These are phyloP conservation scores for Ilyonectria mors-panacis DNA, from an alignment of 2,329 filamentous ascomycete genomes.

Conservation along the genomic window DNA sequence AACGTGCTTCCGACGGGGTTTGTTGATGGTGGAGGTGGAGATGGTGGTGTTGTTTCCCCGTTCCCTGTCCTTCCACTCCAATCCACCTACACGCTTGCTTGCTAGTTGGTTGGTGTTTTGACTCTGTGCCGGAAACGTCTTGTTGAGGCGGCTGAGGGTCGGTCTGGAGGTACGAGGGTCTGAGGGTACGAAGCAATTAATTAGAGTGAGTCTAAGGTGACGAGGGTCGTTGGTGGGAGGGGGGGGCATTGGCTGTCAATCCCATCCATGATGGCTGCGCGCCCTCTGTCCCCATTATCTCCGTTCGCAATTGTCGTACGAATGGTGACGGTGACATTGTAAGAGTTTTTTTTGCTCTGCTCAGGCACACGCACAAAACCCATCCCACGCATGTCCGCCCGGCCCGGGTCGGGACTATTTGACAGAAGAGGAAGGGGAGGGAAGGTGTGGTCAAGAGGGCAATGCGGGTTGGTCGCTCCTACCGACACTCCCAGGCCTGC, in stretches of 20 bases:
- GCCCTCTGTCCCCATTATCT: not conserved
- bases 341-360: conserved; percentile 1
- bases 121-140: not conserved
- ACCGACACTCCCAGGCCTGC: conserved; percentile 21
- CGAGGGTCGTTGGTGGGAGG: not conserved
- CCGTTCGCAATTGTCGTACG: not conserved
- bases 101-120: conserved; percentile 8
- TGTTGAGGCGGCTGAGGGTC: conserved; percentile 23
- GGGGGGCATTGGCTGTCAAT: not conserved
- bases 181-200: not conserved
- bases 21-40: conserved; percentile 12
- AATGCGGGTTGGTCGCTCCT: conserved; percentile 35
- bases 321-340: not conserved
- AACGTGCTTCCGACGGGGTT: conserved; percentile 12
- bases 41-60: conserved; percentile 17
- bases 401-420: conserved; percentile 32
- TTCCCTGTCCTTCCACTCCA: not conserved
- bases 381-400: conserved; percentile 29
- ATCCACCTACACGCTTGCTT: not conserved
- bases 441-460: conserved; percentile 33
- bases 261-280: not conserved
- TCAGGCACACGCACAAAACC: conserved; percentile 4
- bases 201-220: not conserved
- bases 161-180: conserved; percentile 21
- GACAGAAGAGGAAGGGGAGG: conserved; percentile 18